Evolutionary conservation across 2,329 filamentous ascomycete genomes (phyloP), one percentile per base, ranked within the genome.

Genomic region (Ceratocystis cubensis): DNA sequence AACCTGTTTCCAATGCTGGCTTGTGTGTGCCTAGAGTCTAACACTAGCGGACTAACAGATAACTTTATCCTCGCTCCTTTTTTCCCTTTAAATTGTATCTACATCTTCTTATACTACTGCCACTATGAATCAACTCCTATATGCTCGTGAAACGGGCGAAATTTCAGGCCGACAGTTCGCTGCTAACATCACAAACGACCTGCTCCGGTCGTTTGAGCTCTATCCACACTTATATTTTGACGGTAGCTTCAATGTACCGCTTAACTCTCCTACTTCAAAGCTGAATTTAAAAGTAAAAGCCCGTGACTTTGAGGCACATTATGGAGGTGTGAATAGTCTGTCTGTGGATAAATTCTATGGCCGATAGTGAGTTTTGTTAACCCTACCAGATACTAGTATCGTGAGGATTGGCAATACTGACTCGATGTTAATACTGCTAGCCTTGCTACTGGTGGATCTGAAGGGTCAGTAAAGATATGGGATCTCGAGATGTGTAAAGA

Each of bases 381-480:
- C 25, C 61, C 44, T 59, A 46, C 57, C 17, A 8, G 33, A 28
- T 50, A 53, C 10, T n/a, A 5, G 28, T 10, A 59, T 30, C 30
- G 48, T 33, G 30, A 17, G 61, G n/a, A 22, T 41, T 22, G 45
- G 8, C 28, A 7, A 53, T 10, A 13, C 53, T 61, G 25, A 41
- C 53, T 20, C 6, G 22, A 25, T 20, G n/a, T 45, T 22, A 1
- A 41, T 44, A 3, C 10, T 28, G 73, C 74, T 71, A 88, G 89
- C 70, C 81, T 96, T 69, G 76, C 96, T 1, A 96, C 92, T 0
- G 93, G 90, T 3, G 91, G 92, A 37, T 87, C 89, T 3, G 91
- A 96, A 73, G 89, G 88, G 8, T 88, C 88, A 0, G 84, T 96
- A 72, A 88, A 86, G 70, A 77, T 96, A 59, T 96, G 92, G 92